phyloP scores from a whole-genome alignment of 2,329 filamentous ascomycete genomes.

The Teratosphaeria nubilosa region DNA sequence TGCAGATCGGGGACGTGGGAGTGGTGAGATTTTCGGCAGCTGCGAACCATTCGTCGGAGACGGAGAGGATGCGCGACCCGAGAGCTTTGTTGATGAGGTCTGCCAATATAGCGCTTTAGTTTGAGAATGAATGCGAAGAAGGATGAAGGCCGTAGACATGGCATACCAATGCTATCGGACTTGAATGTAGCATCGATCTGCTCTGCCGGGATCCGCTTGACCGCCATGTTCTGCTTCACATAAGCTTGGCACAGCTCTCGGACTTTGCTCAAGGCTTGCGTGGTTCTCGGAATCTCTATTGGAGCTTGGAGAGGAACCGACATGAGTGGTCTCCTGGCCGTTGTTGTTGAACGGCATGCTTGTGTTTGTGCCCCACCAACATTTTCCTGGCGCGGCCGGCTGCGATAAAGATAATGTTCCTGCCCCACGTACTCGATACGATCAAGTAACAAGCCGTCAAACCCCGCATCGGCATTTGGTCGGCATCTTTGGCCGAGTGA shows the following conservation, averaged over 20 bases:
- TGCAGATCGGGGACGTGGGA: slow-evolving; percentile 45
- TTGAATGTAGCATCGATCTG: slow-evolving; percentile 47
- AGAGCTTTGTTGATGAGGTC: slow-evolving; percentile 44
- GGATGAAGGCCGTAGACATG: slow-evolving; percentile 7
- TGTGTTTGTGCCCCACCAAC: not conserved
- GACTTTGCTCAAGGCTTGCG: not conserved
- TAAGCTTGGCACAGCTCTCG: not conserved
- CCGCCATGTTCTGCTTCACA: not conserved
- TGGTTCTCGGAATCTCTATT: not conserved
- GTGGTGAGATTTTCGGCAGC: slow-evolving; percentile 49
- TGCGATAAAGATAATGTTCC: not conserved
- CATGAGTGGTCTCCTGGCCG: not conserved
- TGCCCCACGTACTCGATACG: not conserved
- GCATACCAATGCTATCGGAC: slow-evolving; percentile 42
- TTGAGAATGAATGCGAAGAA: too few species aligned
- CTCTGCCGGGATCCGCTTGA: slow-evolving; percentile 33
- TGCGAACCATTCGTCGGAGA: slow-evolving; percentile 54
- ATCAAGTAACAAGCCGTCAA: not conserved
- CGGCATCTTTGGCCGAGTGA: not conserved
- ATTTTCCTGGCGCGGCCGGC: not conserved
- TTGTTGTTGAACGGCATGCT: not conserved
- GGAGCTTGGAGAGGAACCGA: not conserved
- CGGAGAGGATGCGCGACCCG: slow-evolving; percentile 43
- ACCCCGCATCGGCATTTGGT: not conserved
- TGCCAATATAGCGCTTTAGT: slow-evolving; percentile 10